Conservation (phyloP, 768 basidiomycete species). For the Calocera viscosa region DNA sequence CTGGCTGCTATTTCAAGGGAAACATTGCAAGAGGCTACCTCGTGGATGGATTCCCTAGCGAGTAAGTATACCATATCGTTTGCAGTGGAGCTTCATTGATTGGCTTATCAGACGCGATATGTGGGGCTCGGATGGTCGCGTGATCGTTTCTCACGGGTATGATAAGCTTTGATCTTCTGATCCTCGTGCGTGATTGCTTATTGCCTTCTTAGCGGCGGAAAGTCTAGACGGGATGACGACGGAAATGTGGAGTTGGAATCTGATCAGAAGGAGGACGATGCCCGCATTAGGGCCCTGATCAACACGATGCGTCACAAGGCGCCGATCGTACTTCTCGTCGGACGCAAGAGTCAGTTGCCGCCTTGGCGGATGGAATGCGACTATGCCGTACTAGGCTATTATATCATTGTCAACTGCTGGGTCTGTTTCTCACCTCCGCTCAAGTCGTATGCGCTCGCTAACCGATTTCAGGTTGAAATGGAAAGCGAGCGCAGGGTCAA, state of each 20-base stretch:
- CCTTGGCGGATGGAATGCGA: constrained; percentile 1
- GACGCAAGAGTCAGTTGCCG: neutral
- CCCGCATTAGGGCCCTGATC: neutral
- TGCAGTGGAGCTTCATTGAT: neutral
- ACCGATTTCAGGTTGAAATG: neutral
- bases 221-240: neutral
- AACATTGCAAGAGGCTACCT: neutral
- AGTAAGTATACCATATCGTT: neutral
- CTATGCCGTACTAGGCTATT: neutral
- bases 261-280: neutral
- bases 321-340: neutral
- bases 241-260: neutral
- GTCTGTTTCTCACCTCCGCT: neutral
- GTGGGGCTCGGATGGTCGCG: neutral
- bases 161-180: neutral
- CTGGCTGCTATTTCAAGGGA: neutral
- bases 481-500: neutral
- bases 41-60: neutral
- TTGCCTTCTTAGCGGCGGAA: neutral
- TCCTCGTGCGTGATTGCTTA: neutral
- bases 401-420: neutral
- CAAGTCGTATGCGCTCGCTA: neutral
- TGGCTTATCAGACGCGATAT: neutral
- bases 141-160: neutral
- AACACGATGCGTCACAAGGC: neutral